Base-by-base conservation (phyloP, 2,329 filamentous ascomycete species). In the Trichoderma simmonsii region DNA sequence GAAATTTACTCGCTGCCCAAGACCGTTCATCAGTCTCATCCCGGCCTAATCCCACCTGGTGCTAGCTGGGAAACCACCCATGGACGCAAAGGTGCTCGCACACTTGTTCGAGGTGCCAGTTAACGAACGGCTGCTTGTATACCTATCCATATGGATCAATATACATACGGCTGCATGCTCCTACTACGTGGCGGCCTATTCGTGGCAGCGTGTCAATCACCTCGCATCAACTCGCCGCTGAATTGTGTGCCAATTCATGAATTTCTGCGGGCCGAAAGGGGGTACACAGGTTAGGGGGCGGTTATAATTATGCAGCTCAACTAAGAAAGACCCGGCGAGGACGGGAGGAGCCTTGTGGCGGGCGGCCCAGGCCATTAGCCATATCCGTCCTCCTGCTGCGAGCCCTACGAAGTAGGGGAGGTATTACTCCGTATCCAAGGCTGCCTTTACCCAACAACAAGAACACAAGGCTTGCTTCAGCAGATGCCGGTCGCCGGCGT, bases 331-430 rank as follows among this genome's bases (percentile, higher is more conserved):
- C 75, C 75, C 75, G 77, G 78, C 75, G 77, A 77, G 75, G 77
- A 78, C 79, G 79, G 79, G 79, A 80, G 74, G 78, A 80, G 77
- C 79, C 79, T 80, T 80, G 76, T 77, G 76, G 75, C 74, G 76
- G 77, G 72, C 74, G 74, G 75, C 66, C 51, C 60, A 72, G 59
- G 71, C 71, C 71, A 70, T 64, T 12, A 36, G 51, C 66, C 66
- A 69, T 61, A 39, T 28, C 66, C 65, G 54, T 60, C n/a, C 56
- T 21, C 62, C 36, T 69, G 28, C 66, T 54, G 60, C 57, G 51
- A 70, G 68, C 68, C 66, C 57, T 69, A 54, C 39, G n/a, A 62
- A 48, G 54, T 59, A 68, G n/a, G 65, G 54, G 34, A 56, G 39
- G 15, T 43, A n/a, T 43, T 60, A 68, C 54, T 54, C 48, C 48